Base-by-base conservation (phyloP, 257 asterid genomes). In the Penstemon newberryi region DNA sequence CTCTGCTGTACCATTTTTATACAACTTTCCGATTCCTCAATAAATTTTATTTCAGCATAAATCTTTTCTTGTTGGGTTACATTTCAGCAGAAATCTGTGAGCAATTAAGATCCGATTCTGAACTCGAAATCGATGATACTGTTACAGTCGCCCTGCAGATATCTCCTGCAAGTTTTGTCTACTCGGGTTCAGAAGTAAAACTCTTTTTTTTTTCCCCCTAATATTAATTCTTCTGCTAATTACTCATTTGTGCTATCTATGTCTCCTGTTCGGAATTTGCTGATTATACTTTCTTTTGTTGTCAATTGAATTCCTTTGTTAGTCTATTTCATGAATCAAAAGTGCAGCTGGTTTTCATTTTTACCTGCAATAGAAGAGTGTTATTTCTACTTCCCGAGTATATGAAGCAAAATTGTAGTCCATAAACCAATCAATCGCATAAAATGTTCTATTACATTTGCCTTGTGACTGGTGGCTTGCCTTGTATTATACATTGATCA, bases 101-200 rank as follows among this genome's bases (percentile, higher is more conserved):
- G 71, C 49, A 43, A 65, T 67, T 69, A 70, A 74, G 77, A 67
- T 79, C 76, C 58, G 42, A 38, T 42, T 54, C 72, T 54, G 73
- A 36, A 38, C 46, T 73, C 11, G 52, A 78, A 61, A 73, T 63
- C 90, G 68, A 92, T 92, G 96, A 87, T 90, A 78, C 88, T 92
- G 54, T 79, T 92, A 78, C 98, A 88, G 77, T 89, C 96, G 4
- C 89, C 85, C 59, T 86, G 96, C 78, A 87, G 87, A 83, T 92
- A 86, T 75, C 95, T 92, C 75, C 90, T 89, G 73, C 95, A 89
- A 89, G 89, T 89, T 86, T 83, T 89, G 86, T 83, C 95, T 50
- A 86, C 85, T 70, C 89, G 96, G 67, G 79, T 86, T 67, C 85
- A 81, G 63, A 87, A 82, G 98, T 87, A 87, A 70, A 81, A 65